These are phyloP conservation scores for Colletotrichum sp. DNA, from an alignment of 2,329 filamentous ascomycete species.

Conservation along the genomic window DNA sequence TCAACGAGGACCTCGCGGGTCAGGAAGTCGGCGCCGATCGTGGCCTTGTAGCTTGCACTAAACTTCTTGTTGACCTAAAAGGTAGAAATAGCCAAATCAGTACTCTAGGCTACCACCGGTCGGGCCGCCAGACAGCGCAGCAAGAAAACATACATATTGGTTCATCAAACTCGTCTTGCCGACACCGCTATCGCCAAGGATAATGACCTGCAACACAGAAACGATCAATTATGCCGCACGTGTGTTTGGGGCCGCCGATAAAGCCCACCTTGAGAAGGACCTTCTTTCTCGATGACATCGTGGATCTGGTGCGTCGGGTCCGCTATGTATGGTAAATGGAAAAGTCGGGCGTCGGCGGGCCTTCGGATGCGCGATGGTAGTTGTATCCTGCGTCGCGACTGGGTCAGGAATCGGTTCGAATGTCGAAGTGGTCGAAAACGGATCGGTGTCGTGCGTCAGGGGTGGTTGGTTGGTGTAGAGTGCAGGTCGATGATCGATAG, in stretches of 20 bases:
- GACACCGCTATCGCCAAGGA: slow-evolving; percentile 97
- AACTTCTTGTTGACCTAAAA: slow-evolving; percentile 99
- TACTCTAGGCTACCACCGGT: background rate
- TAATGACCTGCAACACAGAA: slow-evolving; percentile 78
- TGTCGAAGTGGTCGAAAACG: slow-evolving; percentile 11
- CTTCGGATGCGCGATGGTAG: background rate
- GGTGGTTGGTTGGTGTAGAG: slow-evolving; percentile 21
- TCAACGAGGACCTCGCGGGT: slow-evolving; percentile 98
- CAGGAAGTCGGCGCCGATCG: slow-evolving; percentile 97
- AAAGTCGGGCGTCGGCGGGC: background rate
- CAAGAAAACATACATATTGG: slow-evolving; percentile 84
- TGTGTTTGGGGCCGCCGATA: background rate
- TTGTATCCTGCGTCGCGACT: slow-evolving; percentile 1
- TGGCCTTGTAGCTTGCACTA: slow-evolving; percentile 99
- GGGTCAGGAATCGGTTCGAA: slow-evolving; percentile 5
- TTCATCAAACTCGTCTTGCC: slow-evolving; percentile 99
- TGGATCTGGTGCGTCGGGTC: slow-evolving; percentile 28
- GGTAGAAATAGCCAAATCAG: background rate
- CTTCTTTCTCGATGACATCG: slow-evolving; percentile 86
- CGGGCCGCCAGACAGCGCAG: background rate
- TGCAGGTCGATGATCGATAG: slow-evolving; percentile 20
- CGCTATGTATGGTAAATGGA: background rate
- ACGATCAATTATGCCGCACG: slow-evolving; percentile 8
- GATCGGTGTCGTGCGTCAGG: slow-evolving; percentile 16
- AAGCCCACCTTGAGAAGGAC: slow-evolving; percentile 80